Percentiles rank a stretch among this genome's conserved stretches.
Conservation (phyloP, 225 moss, liverwort and hornwort genomes). For the Physcomitrellopsis africana region DNA sequence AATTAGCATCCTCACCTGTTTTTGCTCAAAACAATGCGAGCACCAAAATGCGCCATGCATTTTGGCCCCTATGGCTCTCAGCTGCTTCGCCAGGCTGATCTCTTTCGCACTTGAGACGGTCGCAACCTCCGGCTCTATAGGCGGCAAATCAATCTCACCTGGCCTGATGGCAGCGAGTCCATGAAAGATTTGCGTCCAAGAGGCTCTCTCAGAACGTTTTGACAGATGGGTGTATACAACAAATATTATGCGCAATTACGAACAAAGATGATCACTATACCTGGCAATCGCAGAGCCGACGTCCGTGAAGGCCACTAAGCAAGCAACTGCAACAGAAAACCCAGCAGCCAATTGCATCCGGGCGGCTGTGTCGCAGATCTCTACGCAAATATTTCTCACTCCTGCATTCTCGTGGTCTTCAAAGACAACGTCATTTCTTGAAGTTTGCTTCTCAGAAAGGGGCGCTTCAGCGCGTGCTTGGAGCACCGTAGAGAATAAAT, state of each 20-base stretch:
- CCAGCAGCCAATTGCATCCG: conserved; percentile 54
- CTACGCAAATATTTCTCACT: conserved; percentile 14
- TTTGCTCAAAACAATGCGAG: conserved; percentile 93
- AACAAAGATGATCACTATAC: conserved; percentile 23
- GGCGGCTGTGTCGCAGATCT: conserved; percentile 43
- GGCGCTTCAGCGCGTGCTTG: conserved; percentile 26
- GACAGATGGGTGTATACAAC: not conserved
- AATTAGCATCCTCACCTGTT: conserved; percentile 48
- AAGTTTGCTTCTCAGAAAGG: conserved; percentile 18
- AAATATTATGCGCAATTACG: not conserved
- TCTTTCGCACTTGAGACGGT: conserved; percentile 69
- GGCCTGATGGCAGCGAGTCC: conserved; percentile 21
- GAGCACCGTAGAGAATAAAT: conserved; percentile 13
- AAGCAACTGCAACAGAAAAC: conserved; percentile 61
- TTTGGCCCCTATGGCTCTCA: conserved; percentile 81
- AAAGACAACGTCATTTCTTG: conserved; percentile 2
- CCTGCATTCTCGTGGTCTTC: conserved; percentile 15
- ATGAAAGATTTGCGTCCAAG: not conserved
- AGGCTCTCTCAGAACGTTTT: not conserved
- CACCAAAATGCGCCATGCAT: conserved; percentile 99
- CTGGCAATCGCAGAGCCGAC: conserved; percentile 64
- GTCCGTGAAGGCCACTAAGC: conserved; percentile 60
- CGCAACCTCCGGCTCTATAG: conserved; percentile 67
- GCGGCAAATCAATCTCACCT: conserved; percentile 77
- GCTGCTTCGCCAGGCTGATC: conserved; percentile 80